Evolutionary conservation across 139 green algal genomes (phyloP).

Genomic region (Zygnema cylindricum): DNA sequence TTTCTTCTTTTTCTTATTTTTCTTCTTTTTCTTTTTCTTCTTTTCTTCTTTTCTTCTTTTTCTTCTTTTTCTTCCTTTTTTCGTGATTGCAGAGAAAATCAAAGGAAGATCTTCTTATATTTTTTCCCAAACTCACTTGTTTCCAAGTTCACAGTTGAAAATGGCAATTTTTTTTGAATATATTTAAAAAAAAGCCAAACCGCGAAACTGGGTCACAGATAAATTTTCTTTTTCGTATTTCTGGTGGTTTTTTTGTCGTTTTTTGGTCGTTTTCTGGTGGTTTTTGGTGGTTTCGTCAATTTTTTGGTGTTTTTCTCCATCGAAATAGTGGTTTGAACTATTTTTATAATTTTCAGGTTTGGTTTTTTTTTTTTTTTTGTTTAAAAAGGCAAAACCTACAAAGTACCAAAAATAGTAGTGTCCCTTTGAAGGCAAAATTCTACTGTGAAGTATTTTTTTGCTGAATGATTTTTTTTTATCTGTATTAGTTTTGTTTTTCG

Average conservation of each 20-base stretch:
- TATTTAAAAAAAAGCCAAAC: background rate
- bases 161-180: background rate
- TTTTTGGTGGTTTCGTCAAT: background rate
- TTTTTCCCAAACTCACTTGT: conserved; percentile 2
- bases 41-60: background rate
- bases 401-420: too few species aligned
- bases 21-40: background rate
- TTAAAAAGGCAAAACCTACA: too few species aligned
- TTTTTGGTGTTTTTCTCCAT: background rate
- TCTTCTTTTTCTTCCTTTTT: background rate
- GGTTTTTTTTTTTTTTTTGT: background rate
- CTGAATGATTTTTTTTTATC: too few species aligned
- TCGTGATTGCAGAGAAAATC: background rate
- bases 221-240: background rate
- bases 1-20: background rate
- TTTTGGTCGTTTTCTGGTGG: background rate
- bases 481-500: too few species aligned
- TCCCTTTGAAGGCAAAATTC: too few species aligned
- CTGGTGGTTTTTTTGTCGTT: background rate
- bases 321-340: background rate
- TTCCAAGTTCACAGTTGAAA: conserved; percentile 24
- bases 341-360: background rate
- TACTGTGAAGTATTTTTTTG: too few species aligned
- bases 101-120: background rate
- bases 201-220: background rate